Conservation (phyloP, 1,284 basidiomycete genomes). For the Apiotrichum veenhuisii region DNA sequence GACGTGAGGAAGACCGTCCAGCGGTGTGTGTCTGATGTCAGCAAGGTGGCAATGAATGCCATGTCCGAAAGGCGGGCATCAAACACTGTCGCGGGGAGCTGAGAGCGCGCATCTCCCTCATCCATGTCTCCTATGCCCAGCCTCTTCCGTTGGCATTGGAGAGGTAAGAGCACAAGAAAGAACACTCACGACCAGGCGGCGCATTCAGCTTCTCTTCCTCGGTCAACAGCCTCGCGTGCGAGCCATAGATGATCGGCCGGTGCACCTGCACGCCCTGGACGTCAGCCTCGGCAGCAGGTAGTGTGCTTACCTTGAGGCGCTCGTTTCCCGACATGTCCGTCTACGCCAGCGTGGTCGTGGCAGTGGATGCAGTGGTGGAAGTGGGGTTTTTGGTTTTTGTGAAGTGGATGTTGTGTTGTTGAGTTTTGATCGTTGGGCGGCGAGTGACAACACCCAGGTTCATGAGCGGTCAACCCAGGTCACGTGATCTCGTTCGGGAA, state of each 20-base stretch:
- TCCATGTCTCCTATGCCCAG: neutral
- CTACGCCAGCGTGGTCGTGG: neutral
- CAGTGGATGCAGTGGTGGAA: constrained; percentile 1
- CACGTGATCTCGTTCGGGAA: too few species aligned
- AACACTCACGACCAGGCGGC: constrained; percentile 39
- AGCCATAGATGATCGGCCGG: constrained; percentile 92
- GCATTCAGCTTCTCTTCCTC: constrained; percentile 58
- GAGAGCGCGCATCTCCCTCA: constrained; percentile 3
- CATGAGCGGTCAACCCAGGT: neutral
- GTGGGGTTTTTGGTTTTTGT: neutral
- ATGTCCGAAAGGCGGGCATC: too few species aligned
- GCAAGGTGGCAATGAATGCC: too few species aligned
- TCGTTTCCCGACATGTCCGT: constrained; percentile 28
- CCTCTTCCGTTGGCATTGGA: neutral
- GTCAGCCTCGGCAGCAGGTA: neutral
- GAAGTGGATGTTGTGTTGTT: neutral
- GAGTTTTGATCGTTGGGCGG: too few species aligned
- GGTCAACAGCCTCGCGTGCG: constrained; percentile 79
- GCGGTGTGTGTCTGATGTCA: constrained; percentile 80
- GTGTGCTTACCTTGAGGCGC: constrained; percentile 27
- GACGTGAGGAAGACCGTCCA: constrained; percentile 93
- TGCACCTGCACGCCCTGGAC: constrained; percentile 81
- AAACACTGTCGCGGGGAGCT: too few species aligned
- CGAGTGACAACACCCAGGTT: constrained; percentile 1
- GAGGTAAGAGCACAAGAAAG: too few species aligned